These are phyloP conservation scores for Syzygium oleosum DNA, from an alignment of 345 rosid genomes.

Conservation along the genomic window DNA sequence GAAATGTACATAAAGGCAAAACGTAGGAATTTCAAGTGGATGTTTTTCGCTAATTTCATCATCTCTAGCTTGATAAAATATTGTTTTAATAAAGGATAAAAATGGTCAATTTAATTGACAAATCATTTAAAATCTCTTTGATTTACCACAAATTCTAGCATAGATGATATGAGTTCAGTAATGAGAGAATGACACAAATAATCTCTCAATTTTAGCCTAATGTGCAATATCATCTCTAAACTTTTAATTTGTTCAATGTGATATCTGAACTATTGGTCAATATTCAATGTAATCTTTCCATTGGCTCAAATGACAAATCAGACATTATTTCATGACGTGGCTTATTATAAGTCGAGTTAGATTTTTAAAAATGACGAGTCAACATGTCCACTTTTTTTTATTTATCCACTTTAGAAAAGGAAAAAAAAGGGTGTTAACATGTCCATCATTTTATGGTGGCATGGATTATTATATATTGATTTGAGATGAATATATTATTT, in stretches of 20 bases:
- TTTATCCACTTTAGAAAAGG: neutral
- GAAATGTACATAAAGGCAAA: neutral
- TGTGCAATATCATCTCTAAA: neutral
- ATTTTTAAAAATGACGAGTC: neutral
- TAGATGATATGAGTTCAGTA: neutral
- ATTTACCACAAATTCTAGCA: neutral
- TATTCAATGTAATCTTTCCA: neutral
- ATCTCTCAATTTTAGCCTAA: neutral
- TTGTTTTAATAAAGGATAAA: neutral
- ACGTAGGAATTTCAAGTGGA: neutral
- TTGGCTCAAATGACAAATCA: neutral
- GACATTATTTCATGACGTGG: no score
- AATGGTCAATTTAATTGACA: neutral
- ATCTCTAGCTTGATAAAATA: neutral
- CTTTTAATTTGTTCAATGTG: neutral
- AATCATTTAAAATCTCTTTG: neutral
- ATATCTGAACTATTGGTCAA: neutral
- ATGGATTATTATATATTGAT: neutral
- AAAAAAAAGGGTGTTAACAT: neutral
- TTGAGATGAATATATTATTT: neutral
- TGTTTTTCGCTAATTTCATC: neutral
- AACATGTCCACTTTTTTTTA: neutral
- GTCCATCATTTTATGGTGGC: neutral
- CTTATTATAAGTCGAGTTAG: neutral
- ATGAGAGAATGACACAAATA: neutral